Evolutionary conservation across 108 stramenopile genomes (phyloP), one percentile per base, ranked within the genome.

Genomic region (Cyclotella distinguenda): DNA sequence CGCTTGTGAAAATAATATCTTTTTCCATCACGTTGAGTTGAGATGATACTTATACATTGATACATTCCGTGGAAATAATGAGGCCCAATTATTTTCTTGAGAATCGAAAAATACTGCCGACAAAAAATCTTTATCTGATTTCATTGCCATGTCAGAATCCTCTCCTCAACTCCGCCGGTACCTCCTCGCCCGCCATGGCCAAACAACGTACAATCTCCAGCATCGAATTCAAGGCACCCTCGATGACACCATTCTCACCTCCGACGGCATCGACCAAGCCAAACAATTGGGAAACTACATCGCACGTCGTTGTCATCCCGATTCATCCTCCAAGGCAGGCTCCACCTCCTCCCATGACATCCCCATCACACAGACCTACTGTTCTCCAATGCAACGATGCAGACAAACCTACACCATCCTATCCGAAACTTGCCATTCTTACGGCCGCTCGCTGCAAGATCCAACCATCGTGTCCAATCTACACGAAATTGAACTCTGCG

Each of bases 191-290:
- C 61, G 61, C 22, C 61, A 62, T 48, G 76, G 70, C 13, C 64
- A 72, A 60, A 72, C 77, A 31, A 66, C 72, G 16, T 78, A 36
- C 70, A 78, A 78, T 42, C 34, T 34, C 22, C 70, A 72, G 28
- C 49, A 49, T 42, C 70, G 77, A 27, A 44, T 72, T 0, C 77
- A 78, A 39, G 77, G 77, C 30, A 78, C 77, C n/a, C 38, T 58
- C 26, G 70, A 72, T 30, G 36, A 28, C 25, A 16, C 49, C 16
- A 8, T 54, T n/a, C 65, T 78, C 6, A 78, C 64, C 18, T 13
- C 32, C 39, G 49, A 68, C 13, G 77, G 77, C 5, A 44, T 66
- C 6, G 40, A 57, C 0, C 77, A 78, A 36, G 77, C 77, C n/a
- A 19, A 35, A 12, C 12, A 28, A 6, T 36, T 78, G 40, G 77